Evolutionary conservation across 2,329 filamentous ascomycete genomes (phyloP), one percentile per base, ranked within the genome.

Genomic region (Teratosphaeria zuluensis): DNA sequence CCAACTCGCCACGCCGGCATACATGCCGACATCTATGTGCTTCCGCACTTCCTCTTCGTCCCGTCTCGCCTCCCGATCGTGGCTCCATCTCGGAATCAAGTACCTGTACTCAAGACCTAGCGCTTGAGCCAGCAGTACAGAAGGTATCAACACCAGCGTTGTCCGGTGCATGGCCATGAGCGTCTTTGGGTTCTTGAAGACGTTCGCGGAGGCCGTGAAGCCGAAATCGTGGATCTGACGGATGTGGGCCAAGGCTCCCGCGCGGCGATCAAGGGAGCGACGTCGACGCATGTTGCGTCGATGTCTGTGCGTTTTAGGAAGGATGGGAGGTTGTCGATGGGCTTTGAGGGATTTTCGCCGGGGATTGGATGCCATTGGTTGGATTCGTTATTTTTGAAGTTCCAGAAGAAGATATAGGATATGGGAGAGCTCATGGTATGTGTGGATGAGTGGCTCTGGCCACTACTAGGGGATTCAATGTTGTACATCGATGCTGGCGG

Each of bases 11-110:
- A 58, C 62, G 1, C 69, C 69, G 31, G 65, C 55, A 28, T 55
- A 61, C 65, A 70, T 67, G 0, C 69, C 69, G n/a, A 63, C 62
- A 59, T 66, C 64, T 8, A 71, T 61, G 60, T 71, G 69, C 59
- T 58, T 56, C 35, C 69, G 58, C 52, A 69, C 69, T 52, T 69
- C 63, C 53, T 65, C 64, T 58, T 71, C 69, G 28, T 70, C 69
- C 14, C 69, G 56, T 28, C 65, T 57, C 42, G 65, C 58, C 56
- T 71, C 69, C 42, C 69, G 58, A 12, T 70, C 67, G 51, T 66
- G 63, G 54, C 64, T 61, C 66, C 68, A 71, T 1, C 69, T 60
- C 30, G 69, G 69, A 14, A 71, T 68, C 14, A 64, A 57, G 48
- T 63, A 57, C 11, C 69, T 54, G 59, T 71, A 71, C 48, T 69